phyloP scores from a whole-genome alignment of 148 eudicot genomes.

The Silene uniflora region DNA sequence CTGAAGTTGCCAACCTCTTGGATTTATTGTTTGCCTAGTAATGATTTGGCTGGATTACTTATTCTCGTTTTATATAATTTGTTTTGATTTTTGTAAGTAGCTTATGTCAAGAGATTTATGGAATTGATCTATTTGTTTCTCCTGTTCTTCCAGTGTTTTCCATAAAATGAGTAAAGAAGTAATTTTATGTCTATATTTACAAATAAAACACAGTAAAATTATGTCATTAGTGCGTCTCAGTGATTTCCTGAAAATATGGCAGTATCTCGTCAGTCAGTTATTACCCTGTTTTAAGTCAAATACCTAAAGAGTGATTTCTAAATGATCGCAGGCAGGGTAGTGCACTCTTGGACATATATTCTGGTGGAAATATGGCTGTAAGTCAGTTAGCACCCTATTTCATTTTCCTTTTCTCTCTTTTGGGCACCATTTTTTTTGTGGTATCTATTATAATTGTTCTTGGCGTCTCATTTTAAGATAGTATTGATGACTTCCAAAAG shows the following conservation, averaged over 20 bases:
- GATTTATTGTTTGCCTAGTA: neutral
- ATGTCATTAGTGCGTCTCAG: neutral
- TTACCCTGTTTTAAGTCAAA: neutral
- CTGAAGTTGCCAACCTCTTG: neutral
- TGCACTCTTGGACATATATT: constrained; percentile 72
- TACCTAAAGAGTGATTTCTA: neutral
- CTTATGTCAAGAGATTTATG: neutral
- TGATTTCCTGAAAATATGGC: neutral
- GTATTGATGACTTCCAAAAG: neutral
- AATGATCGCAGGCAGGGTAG: constrained; percentile 75
- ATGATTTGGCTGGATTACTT: neutral
- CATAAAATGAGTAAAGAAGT: neutral
- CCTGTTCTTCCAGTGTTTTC: neutral
- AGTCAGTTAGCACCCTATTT: constrained; percentile 27
- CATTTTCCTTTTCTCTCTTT: neutral
- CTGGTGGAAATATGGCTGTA: constrained; percentile 95
- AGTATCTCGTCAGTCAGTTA: neutral
- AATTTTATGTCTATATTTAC: neutral
- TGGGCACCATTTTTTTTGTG: neutral
- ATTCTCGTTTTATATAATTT: neutral
- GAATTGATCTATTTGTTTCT: neutral
- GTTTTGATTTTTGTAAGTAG: neutral
- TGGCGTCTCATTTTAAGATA: neutral
- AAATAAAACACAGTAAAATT: neutral
- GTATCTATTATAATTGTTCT: neutral